Conservation (phyloP, 2,329 filamentous ascomycete species). For the Trichoderma simmonsii region DNA sequence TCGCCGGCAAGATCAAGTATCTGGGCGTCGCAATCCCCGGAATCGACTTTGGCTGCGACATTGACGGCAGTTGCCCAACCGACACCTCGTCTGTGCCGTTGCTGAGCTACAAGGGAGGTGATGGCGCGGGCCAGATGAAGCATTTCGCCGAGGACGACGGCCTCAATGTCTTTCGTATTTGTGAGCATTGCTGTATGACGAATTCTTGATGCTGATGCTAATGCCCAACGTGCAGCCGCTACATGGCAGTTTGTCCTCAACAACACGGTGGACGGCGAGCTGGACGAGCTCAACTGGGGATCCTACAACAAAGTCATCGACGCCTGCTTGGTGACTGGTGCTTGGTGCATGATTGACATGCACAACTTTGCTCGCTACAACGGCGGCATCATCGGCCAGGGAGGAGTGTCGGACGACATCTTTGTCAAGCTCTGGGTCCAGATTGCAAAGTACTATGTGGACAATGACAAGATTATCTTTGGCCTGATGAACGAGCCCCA, state of each 20-base stretch:
- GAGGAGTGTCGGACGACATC: slow-evolving; percentile 57
- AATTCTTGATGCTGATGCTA: background rate
- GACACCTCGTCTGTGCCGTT: slow-evolving; percentile 36
- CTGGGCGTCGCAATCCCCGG: slow-evolving; percentile 45
- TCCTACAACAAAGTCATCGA: slow-evolving; percentile 56
- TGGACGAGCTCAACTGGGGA: slow-evolving; percentile 47
- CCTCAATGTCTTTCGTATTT: slow-evolving; percentile 56
- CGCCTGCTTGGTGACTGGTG: slow-evolving; percentile 53
- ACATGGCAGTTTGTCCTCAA: slow-evolving; percentile 59
- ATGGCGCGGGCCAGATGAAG: slow-evolving; percentile 51
- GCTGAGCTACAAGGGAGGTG: slow-evolving; percentile 30
- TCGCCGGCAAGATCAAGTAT: slow-evolving; percentile 18
- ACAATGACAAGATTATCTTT: slow-evolving; percentile 52
- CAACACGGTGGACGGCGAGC: slow-evolving; percentile 46
- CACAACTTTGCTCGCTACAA: slow-evolving; percentile 62
- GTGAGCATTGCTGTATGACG: slow-evolving; percentile 24
- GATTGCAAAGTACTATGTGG: slow-evolving; percentile 57
- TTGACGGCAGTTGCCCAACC: slow-evolving; percentile 41
- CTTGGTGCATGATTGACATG: slow-evolving; percentile 58
- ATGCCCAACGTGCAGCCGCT: slow-evolving; percentile 32
- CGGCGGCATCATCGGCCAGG: slow-evolving; percentile 61
- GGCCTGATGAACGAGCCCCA: slow-evolving; percentile 71
- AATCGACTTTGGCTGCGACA: slow-evolving; percentile 48
- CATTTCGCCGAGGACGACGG: slow-evolving; percentile 51
- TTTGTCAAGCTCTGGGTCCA: slow-evolving; percentile 58